Evolutionary conservation across 306 rosid species (phyloP), one percentile per base, ranked within the genome.

Genomic region (Gleditsia sinensis): DNA sequence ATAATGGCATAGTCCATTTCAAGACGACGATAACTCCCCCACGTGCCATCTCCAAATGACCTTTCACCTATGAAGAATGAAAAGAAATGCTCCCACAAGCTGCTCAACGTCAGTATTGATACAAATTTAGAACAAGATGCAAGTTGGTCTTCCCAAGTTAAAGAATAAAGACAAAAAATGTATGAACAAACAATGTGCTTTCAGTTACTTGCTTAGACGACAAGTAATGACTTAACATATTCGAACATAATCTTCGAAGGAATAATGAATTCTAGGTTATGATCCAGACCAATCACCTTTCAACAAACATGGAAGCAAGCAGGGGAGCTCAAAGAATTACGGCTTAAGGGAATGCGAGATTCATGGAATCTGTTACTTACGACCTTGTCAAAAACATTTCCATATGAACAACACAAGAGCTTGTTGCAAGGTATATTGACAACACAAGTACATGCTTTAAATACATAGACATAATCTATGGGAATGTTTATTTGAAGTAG

Each of bases 201-300:
- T 55, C 36, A 30, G 19, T 27, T 55, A 48, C 60, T 85, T 83
- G 78, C 83, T 84, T 81, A 74, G 87, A 82, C 72, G 76, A 77
- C 88, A 87, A 83, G 82, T 37, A 75, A 87, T 83, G 83, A 78
- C 79, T 78, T 46, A 67, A 76, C 75, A 81, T 53, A 73, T 61
- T 74, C 21, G 50, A 76, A 76, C 45, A 76, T 60, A 77, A 83
- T 90, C 83, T 73, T 69, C 83, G 10, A 55, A 59, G 40, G 46
- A 78, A 86, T 83, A 68, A 80, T 88, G 68, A 72, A 80, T 71
- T 75, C 56, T 66, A 63, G 66, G 84, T 75, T 88, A 66, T 87
- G 86, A 85, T 86, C 69, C 17, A 36, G 85, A 82, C 93, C 86
- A 86, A 82, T 78, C 78, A 83, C 77, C 88, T 84, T 53, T 85